Base-by-base conservation (phyloP, 2,329 filamentous ascomycete species). In the Didymella segeticola region DNA sequence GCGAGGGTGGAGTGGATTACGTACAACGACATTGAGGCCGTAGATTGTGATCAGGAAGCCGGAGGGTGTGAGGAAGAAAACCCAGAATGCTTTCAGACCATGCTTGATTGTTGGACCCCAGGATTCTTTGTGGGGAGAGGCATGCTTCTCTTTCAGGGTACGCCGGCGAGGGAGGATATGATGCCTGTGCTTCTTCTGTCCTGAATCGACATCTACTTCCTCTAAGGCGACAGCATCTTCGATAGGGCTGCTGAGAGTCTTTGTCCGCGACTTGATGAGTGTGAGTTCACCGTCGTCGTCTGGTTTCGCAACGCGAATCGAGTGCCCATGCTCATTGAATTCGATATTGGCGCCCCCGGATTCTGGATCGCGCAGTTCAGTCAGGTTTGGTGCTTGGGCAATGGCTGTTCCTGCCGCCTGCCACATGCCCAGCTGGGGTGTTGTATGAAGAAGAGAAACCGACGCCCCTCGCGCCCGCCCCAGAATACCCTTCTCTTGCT, bases 11-110 rank as follows among this genome's bases (percentile, higher is more conserved):
- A 25, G 23, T 4, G 6, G 9, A 25, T 23, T 19, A 47, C 53
- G 22, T 50, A 63, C 60, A 8, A 96, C 84, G 19, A 96, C 82
- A 61, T 93, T 93, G 52, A 95, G 81, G 10, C 88, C 86, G 73
- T 96, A 96, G 9, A 96, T 74, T 2, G 86, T 89, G 36, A 93
- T 83, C 38, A 89, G 78, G 70, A 93, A 91, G 2, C 91, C 91
- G 43, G 89, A 75, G 0, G 89, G 89, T 0, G 90, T 96, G 29
- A 83, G 78, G 65, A 89, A 84, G 77, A 90, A 96, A 43, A 83
- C 82, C 85, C 86, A 88, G 67, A 89, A 90, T 0, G 84, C 82
- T 17, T 80, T 76, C 3, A 86, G 66, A 1, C 82, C 84, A 47
- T 86, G 82, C 26, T 73, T 76, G 2, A 84, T 83, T 1, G 86